Conservation (phyloP, 495 filamentous ascomycete genomes). For the Aspergillus taichungensis region DNA sequence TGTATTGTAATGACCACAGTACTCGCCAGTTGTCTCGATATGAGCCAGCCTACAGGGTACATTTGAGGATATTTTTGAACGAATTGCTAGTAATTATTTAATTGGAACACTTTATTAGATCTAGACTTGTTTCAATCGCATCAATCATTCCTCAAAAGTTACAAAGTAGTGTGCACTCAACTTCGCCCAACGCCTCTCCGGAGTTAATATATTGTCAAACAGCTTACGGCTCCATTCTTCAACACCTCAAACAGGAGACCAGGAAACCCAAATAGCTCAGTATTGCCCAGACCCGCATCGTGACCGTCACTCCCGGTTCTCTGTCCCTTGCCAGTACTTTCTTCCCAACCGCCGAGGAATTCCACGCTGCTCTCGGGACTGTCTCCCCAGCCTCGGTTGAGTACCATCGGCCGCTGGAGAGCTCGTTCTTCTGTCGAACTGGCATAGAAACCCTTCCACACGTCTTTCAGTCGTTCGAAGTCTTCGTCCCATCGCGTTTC, state of each 20-base stretch:
- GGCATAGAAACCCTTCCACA: constrained; percentile 60
- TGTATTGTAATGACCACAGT: too few relatives aligned
- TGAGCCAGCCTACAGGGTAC: too few relatives aligned
- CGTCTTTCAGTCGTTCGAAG: constrained; percentile 54
- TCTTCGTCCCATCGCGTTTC: constrained; percentile 70
- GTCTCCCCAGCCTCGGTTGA: constrained; percentile 85
- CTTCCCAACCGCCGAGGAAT: constrained; percentile 83
- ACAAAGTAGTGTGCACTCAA: background rate
- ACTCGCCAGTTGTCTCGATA: too few relatives aligned
- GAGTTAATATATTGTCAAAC: constrained; percentile 73
- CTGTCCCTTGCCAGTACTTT: constrained; percentile 46
- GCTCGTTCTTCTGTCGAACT: constrained; percentile 51
- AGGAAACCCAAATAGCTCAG: constrained; percentile 87
- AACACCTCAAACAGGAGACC: constrained; percentile 91
- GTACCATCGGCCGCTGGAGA: constrained; percentile 70
- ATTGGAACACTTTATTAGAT: too few relatives aligned
- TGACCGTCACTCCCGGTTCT: constrained; percentile 33
- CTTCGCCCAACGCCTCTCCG: background rate
- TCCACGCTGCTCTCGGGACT: constrained; percentile 87
- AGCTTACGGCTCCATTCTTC: constrained; percentile 84
- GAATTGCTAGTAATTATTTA: too few relatives aligned
- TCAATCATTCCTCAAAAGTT: too few relatives aligned
- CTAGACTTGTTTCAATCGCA: too few relatives aligned
- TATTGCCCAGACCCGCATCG: constrained; percentile 60
- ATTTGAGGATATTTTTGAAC: too few relatives aligned